Evolutionary conservation across 2,329 filamentous ascomycete species (phyloP).

Genomic region (Penicillium sp.): DNA sequence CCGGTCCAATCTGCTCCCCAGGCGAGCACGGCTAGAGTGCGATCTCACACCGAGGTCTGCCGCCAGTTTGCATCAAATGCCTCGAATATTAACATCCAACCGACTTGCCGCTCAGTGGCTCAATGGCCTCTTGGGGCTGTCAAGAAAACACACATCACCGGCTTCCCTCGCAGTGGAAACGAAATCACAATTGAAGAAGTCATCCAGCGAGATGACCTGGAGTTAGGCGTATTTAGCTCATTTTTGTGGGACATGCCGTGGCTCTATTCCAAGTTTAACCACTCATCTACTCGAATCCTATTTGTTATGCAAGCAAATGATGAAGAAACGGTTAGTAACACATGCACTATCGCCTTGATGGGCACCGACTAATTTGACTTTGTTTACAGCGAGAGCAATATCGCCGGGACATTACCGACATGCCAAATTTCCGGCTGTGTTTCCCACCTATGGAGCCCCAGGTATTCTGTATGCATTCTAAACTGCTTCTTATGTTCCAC

Average conservation of each 20-base stretch:
- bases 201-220: constrained; percentile 67
- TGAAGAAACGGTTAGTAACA: constrained; percentile 39
- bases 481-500: constrained; percentile 86
- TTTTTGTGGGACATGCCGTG: constrained; percentile 84
- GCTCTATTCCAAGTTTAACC: constrained; percentile 69
- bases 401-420: constrained; percentile 39
- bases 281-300: constrained; percentile 59
- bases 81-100: background rate
- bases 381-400: constrained; percentile 37
- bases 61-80: constrained; percentile 4
- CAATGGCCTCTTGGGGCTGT: constrained; percentile 63
- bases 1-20: background rate
- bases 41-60: background rate
- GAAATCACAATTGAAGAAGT: constrained; percentile 90
- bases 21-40: background rate
- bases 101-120: constrained; percentile 23
- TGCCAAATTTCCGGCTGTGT: constrained; percentile 62
- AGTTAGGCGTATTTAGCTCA: constrained; percentile 78
- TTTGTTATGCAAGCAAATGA: constrained; percentile 62
- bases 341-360: background rate
- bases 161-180: constrained; percentile 59
- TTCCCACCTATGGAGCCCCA: constrained; percentile 77
- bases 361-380: background rate
- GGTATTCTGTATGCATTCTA: constrained; percentile 83
- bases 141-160: constrained; percentile 75